Conservation (phyloP, 805 yeast species). For the Starmerella apicola region DNA sequence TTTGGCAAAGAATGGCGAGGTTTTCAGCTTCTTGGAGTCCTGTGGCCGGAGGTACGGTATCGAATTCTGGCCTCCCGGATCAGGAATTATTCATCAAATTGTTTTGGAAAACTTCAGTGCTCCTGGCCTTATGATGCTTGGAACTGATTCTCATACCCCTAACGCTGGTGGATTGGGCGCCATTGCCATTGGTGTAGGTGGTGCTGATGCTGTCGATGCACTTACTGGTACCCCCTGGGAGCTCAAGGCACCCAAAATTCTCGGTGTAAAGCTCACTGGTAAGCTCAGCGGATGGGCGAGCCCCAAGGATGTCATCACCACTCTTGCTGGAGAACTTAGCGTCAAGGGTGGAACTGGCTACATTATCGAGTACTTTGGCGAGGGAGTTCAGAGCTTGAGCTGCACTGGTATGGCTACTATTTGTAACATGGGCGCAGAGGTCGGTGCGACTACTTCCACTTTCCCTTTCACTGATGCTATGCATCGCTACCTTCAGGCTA, state of each 20-base stretch:
- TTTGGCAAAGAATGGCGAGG: conserved; percentile 80
- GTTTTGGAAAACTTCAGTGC: conserved; percentile 92
- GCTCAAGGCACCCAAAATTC: conserved; percentile 87
- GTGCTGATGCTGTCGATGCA: conserved; percentile 99
- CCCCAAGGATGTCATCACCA: conserved; percentile 92
- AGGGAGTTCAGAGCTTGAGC: conserved; percentile 75
- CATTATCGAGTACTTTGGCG: conserved; percentile 94
- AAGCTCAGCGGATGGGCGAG: conserved; percentile 85
- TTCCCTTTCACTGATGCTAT: conserved; percentile 88
- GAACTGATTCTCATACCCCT: conserved; percentile 98
- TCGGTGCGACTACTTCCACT: conserved; percentile 95
- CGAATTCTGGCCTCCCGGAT: conserved; percentile 99
- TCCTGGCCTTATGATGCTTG: conserved; percentile 94
- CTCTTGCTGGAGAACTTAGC: conserved; percentile 81
- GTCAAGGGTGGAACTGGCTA: conserved; percentile 98
- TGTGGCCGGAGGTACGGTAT: conserved; percentile 93
- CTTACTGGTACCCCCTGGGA: conserved; percentile 98
- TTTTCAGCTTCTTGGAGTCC: conserved; percentile 82
- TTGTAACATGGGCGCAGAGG: conserved; percentile 99
- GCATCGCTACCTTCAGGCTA: conserved; percentile 66
- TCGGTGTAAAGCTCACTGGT: conserved; percentile 92
- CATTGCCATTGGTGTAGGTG: conserved; percentile 98
- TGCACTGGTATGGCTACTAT: conserved; percentile 99
- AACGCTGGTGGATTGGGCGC: conserved; percentile 99
- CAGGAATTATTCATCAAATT: conserved; percentile 97